A percentile compares a stretch with the other conserved stretches of the same genome.
These are phyloP conservation scores for Penicillium sp. DNA, from an alignment of 2,329 filamentous ascomycete species.

Conservation along the genomic window DNA sequence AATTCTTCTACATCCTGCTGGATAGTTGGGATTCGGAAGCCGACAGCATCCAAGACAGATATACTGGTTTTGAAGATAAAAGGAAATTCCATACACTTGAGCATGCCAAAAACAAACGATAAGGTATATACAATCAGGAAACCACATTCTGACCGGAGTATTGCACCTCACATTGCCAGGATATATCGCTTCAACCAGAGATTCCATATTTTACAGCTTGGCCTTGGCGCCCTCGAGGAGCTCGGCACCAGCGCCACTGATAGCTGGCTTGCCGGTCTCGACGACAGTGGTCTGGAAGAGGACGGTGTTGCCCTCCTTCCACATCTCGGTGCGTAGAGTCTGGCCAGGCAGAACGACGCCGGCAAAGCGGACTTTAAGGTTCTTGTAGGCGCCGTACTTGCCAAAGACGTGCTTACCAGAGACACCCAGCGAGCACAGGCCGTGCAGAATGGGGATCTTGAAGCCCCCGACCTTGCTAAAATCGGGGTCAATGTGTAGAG, in stretches of 20 bases:
- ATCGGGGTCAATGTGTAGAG: constrained; percentile 88
- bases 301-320: constrained; percentile 77
- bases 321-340: constrained; percentile 92
- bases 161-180: constrained; percentile 16
- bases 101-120: constrained; percentile 8
- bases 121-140: constrained; percentile 27
- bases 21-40: no score
- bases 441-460: constrained; percentile 89
- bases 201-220: constrained; percentile 47
- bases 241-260: constrained; percentile 77
- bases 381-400: constrained; percentile 78
- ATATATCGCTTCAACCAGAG: constrained; percentile 20
- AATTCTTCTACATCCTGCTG: no score
- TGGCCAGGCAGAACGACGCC: constrained; percentile 81
- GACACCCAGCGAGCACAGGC: constrained; percentile 92
- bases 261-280: constrained; percentile 87
- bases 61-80: no score
- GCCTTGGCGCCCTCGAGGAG: constrained; percentile 54
- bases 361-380: constrained; percentile 89
- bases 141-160: constrained; percentile 16
- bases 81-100: constrained; percentile 4
- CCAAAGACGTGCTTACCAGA: constrained; percentile 86
- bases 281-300: constrained; percentile 85
- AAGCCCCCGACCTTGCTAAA: constrained; percentile 97
- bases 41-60: no score